Evolutionary conservation across 2,329 filamentous ascomycete genomes (phyloP).

Genomic region (Botryosphaeria dothidea): DNA sequence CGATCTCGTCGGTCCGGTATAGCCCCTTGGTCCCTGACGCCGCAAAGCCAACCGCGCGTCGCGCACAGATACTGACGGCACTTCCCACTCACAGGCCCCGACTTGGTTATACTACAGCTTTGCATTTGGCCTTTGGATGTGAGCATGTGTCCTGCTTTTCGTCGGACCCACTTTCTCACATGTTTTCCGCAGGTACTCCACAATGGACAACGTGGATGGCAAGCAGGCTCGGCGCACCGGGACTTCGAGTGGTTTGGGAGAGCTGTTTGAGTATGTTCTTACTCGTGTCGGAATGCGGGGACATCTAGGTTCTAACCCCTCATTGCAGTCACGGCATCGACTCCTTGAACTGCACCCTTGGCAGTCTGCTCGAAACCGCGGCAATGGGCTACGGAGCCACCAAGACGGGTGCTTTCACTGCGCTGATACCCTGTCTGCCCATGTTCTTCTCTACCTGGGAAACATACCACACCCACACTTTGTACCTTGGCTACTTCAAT

Average conservation of each 20-base stretch:
- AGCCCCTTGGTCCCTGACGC: constrained; percentile 33
- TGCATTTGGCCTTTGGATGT: constrained; percentile 94
- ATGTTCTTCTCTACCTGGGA: constrained; percentile 99
- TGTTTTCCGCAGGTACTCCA: constrained; percentile 65
- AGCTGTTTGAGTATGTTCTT: constrained; percentile 78
- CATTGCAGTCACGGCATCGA: constrained; percentile 80
- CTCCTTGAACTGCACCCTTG: constrained; percentile 94
- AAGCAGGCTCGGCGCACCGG: constrained; percentile 95
- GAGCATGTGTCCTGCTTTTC: constrained; percentile 21
- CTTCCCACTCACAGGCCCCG: constrained; percentile 61
- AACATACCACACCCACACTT: constrained; percentile 96
- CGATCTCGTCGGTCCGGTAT: constrained; percentile 84
- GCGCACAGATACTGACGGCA: constrained; percentile 8
- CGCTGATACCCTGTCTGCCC: constrained; percentile 83
- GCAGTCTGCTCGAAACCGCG: constrained; percentile 84
- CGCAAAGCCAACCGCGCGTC: not conserved
- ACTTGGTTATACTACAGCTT: constrained; percentile 96
- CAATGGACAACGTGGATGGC: constrained; percentile 98
- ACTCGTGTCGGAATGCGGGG: not conserved
- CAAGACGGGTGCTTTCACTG: constrained; percentile 84
- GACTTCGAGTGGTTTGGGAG: constrained; percentile 90
- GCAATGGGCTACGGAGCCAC: constrained; percentile 90
- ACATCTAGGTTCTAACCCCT: not conserved
- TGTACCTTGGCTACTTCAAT: constrained; percentile 96
- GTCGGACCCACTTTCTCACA: constrained; percentile 10